Evolutionary conservation across 306 rosid species (phyloP).

Genomic region (Hippophae gyantsensis): DNA sequence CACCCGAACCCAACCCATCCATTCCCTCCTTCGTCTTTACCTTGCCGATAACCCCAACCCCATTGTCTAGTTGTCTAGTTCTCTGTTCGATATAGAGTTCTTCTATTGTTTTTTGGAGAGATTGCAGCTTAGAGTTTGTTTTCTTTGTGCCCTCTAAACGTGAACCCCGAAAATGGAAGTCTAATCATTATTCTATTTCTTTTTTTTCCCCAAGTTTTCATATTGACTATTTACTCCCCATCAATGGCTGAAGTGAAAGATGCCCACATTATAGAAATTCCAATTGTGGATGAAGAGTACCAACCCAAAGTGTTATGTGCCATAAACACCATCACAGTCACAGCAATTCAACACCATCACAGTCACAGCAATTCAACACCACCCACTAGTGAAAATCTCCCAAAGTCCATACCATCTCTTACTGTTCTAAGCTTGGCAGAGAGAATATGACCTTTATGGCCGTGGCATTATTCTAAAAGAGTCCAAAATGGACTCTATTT

Average conservation of each 20-base stretch:
- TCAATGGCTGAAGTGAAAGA: constrained; percentile 55
- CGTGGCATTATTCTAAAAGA: constrained; percentile 41
- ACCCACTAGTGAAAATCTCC: constrained; percentile 70
- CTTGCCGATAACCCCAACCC: too few relatives aligned
- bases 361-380: constrained; percentile 74
- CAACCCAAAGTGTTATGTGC: constrained; percentile 27
- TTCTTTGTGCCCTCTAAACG: too few relatives aligned
- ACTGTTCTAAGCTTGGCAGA: constrained; percentile 77
- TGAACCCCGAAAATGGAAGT: too few relatives aligned
- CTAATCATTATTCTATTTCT: neutral
- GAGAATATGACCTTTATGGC: constrained; percentile 62
- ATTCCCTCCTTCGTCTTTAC: too few relatives aligned
- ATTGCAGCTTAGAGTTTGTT: too few relatives aligned
- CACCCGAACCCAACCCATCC: too few relatives aligned
- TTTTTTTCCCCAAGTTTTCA: neutral
- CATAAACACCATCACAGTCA: constrained; percentile 19
- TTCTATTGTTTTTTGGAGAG: too few relatives aligned
- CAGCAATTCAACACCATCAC: constrained; percentile 77
- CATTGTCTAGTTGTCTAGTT: too few relatives aligned
- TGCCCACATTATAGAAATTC: constrained; percentile 67
- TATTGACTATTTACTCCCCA: neutral
- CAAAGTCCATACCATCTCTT: constrained; percentile 69
- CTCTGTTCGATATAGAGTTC: too few relatives aligned
- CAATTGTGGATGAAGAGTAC: constrained; percentile 47
- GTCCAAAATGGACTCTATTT: constrained; percentile 39